Conservation (phyloP, 345 rosid genomes). For the Limnanthes douglasii region DNA sequence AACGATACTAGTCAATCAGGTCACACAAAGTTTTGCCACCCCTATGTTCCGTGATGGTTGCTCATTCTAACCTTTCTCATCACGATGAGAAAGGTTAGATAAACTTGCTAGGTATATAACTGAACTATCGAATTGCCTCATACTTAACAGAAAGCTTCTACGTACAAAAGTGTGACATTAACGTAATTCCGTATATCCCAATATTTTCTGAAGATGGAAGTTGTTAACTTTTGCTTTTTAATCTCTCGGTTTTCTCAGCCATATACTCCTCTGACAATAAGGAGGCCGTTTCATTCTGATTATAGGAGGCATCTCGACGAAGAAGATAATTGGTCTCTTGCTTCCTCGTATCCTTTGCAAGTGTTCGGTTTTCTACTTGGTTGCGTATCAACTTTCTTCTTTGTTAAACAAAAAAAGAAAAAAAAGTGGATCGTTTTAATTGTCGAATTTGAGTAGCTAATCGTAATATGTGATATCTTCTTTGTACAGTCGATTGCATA, state of each 20-base stretch:
- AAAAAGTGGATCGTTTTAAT: too few species aligned
- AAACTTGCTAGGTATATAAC: too few species aligned
- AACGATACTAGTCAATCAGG: too few species aligned
- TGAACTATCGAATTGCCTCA: conserved; percentile 7
- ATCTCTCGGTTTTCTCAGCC: conserved; percentile 24
- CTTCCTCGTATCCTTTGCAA: conserved; percentile 84
- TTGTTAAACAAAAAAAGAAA: background rate
- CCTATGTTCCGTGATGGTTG: too few species aligned
- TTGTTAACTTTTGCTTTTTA: too few species aligned
- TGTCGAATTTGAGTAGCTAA: too few species aligned
- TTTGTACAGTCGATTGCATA: too few species aligned
- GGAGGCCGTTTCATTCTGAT: conserved; percentile 38
- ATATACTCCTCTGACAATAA: conserved; percentile 29
- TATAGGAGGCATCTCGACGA: conserved; percentile 57
- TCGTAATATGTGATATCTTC: too few species aligned
- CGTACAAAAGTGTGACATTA: conserved; percentile 9
- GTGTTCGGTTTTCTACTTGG: background rate
- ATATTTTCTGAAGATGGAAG: background rate
- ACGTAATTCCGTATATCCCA: too few species aligned
- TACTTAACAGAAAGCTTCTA: conserved; percentile 6
- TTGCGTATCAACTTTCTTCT: background rate
- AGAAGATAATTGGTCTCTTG: conserved; percentile 63
- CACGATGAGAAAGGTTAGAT: too few species aligned
- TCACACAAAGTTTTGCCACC: too few species aligned
- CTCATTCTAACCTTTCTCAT: too few species aligned